phyloP scores from a whole-genome alignment of 83 land plant species.

The Diphasiastrum complanatum region DNA sequence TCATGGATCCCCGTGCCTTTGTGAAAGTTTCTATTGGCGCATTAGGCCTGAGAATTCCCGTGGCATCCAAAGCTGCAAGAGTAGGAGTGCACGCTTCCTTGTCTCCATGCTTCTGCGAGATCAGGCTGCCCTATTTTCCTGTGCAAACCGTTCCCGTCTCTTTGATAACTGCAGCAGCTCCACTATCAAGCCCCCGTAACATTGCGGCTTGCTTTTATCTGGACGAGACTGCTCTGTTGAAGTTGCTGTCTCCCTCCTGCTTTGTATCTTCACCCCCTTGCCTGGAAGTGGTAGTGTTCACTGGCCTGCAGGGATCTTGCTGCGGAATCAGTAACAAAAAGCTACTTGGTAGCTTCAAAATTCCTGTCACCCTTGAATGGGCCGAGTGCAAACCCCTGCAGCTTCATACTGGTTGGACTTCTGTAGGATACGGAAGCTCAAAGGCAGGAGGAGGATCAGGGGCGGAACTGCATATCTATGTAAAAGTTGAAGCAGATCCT shows the following conservation, averaged over 20 bases:
- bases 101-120: constrained; percentile 47
- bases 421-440: constrained; percentile 34
- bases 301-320: constrained; percentile 28
- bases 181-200: constrained; percentile 13
- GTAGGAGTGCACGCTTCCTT: constrained; percentile 33
- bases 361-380: constrained; percentile 26
- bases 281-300: constrained; percentile 27
- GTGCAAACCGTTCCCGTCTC: constrained; percentile 50
- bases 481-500: constrained; percentile 69
- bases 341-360: constrained; percentile 26
- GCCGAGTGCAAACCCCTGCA: constrained; percentile 28
- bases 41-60: constrained; percentile 59
- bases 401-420: constrained; percentile 45
- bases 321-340: constrained; percentile 36
- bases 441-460: constrained; percentile 8
- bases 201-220: constrained; percentile 22
- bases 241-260: constrained; percentile 29
- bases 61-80: constrained; percentile 33
- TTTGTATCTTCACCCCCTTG: constrained; percentile 6
- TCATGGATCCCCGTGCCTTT: constrained; percentile 77
- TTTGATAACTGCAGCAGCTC: constrained; percentile 25
- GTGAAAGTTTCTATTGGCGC: constrained; percentile 59
- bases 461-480: constrained; percentile 46
- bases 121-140: constrained; percentile 38
- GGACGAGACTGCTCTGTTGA: constrained; percentile 35